phyloP scores from a whole-genome alignment of 2,329 filamentous ascomycete species.

The Pestalotiopsis sp. region DNA sequence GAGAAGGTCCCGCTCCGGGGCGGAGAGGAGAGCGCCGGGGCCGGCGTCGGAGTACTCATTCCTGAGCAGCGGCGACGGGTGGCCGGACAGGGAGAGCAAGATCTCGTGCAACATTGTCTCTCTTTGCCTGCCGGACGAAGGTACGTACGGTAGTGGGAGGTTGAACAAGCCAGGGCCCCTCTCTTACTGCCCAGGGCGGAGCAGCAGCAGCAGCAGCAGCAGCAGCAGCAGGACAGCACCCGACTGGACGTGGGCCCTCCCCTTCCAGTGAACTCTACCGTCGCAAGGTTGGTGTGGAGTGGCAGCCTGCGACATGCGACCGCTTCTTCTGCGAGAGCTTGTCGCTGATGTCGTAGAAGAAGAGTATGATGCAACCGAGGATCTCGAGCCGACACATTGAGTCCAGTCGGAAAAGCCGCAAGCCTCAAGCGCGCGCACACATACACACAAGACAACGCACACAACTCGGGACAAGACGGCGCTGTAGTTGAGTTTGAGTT shows the following conservation, averaged over 20 bases:
- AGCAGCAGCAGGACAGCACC: neutral
- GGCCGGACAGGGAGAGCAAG: conserved; percentile 91
- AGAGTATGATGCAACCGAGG: conserved; percentile 51
- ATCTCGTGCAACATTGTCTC: conserved; percentile 92
- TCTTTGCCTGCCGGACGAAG: conserved; percentile 11
- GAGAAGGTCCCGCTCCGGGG: conserved; percentile 82
- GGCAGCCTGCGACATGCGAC: conserved; percentile 24
- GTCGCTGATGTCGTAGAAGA: conserved; percentile 46
- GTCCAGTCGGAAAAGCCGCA: neutral
- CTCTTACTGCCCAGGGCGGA: neutral
- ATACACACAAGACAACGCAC: too few species aligned
- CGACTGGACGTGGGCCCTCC: conserved; percentile 13
- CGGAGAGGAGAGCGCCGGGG: conserved; percentile 60
- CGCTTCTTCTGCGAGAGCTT: conserved; percentile 38
- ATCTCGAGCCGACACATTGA: conserved; percentile 59
- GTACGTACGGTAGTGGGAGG: conserved; percentile 15
- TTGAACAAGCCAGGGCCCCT: neutral
- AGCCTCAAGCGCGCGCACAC: too few species aligned
- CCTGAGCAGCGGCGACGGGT: conserved; percentile 85
- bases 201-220: neutral
- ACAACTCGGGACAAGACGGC: neutral
- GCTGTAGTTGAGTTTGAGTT: neutral
- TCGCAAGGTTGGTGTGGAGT: neutral
- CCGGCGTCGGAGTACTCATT: conserved; percentile 47
- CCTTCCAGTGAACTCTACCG: conserved; percentile 15